Conservation (phyloP, 257 asterid genomes). For the Haberlea rhodopensis region DNA sequence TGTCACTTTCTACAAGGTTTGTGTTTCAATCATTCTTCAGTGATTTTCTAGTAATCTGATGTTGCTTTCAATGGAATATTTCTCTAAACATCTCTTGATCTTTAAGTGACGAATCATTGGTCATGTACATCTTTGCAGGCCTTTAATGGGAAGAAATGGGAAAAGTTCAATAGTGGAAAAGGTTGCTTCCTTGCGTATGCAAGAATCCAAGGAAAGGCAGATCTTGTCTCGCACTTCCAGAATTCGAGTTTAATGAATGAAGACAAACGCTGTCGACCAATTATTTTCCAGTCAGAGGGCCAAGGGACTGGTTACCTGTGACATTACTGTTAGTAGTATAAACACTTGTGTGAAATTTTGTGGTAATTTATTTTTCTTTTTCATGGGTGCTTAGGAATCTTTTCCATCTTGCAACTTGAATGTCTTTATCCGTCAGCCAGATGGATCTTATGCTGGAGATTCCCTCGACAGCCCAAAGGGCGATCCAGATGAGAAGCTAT, state of each 20-base stretch:
- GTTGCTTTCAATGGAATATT: neutral
- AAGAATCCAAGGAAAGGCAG: conserved; percentile 70
- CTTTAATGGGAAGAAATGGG: conserved; percentile 78
- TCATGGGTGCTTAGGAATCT: neutral
- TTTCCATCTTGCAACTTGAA: neutral
- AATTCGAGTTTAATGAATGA: conserved; percentile 81
- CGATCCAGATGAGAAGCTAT: neutral
- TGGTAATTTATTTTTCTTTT: neutral
- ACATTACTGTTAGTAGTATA: neutral
- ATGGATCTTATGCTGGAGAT: neutral
- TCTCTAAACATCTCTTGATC: neutral
- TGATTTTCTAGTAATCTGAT: neutral
- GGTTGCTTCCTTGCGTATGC: conserved; percentile 77
- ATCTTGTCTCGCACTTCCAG: conserved; percentile 74
- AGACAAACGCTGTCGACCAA: conserved; percentile 76
- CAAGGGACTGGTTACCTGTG: conserved; percentile 42
- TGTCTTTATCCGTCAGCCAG: neutral
- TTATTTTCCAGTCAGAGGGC: conserved; percentile 48
- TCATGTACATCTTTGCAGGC: conserved; percentile 36
- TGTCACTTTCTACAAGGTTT: conserved; percentile 69
- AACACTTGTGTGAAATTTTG: neutral
- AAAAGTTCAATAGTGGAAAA: conserved; percentile 82
- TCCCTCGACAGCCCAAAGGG: neutral
- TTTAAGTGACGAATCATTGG: neutral
- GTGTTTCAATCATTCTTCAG: neutral